These are phyloP conservation scores for Coelastrella sp. DNA, from an alignment of 139 green algal genomes.

Conservation along the genomic window DNA sequence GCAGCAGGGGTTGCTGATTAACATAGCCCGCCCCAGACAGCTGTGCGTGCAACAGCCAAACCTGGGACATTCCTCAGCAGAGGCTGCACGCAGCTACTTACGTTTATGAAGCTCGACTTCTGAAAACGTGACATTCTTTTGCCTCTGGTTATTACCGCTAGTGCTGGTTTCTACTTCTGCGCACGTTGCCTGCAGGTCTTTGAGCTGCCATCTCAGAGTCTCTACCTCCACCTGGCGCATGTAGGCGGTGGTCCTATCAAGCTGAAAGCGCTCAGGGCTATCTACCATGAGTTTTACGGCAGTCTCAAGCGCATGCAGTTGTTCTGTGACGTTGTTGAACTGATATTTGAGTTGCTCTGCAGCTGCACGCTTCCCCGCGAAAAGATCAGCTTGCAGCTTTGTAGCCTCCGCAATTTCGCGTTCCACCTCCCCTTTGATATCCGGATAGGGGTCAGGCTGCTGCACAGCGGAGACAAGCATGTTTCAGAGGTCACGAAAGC, in stretches of 20 bases:
- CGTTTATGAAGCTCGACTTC: background rate
- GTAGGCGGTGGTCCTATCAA: background rate
- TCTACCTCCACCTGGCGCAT: conserved; percentile 38
- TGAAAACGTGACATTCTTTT: background rate
- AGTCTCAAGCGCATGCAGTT: conserved; percentile 19
- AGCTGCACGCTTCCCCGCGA: background rate
- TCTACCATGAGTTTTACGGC: conserved; percentile 37
- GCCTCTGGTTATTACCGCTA: background rate
- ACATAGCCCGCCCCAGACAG: too few relatives aligned
- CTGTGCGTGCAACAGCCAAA: too few relatives aligned
- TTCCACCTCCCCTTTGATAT: conserved; percentile 30
- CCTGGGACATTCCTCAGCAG: too few relatives aligned
- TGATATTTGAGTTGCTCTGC: background rate
- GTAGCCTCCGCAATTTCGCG: background rate
- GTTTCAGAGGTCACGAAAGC: too few relatives aligned
- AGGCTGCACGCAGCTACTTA: background rate
- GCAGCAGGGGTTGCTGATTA: too few relatives aligned
- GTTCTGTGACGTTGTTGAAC: background rate
- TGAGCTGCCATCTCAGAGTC: conserved; percentile 17
- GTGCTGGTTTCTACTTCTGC: background rate
- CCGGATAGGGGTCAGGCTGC: background rate
- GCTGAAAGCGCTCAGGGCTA: background rate
- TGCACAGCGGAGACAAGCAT: background rate
- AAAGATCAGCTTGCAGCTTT: conserved; percentile 4
- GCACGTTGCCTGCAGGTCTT: conserved; percentile 10